phyloP scores from a whole-genome alignment of 176 grass and related monocot species.

The Metroxylon sagu region DNA sequence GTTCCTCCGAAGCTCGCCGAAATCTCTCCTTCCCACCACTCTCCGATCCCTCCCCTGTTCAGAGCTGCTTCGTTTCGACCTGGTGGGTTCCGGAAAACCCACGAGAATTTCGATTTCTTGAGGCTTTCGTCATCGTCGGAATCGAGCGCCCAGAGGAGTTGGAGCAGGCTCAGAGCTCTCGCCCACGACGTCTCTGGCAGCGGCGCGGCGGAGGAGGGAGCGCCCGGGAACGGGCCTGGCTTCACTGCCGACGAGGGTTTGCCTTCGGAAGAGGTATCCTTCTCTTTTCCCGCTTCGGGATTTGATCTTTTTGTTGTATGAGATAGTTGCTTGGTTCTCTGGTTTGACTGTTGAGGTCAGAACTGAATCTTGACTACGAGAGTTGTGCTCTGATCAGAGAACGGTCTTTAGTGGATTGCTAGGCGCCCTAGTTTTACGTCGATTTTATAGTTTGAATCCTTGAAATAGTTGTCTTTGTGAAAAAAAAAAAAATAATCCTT shows the following conservation, averaged over 20 bases:
- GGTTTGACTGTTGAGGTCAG: neutral
- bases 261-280: neutral
- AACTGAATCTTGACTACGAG: neutral
- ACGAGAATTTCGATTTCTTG: neutral
- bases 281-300: no score
- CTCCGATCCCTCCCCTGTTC: neutral
- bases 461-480: no score
- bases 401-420: neutral
- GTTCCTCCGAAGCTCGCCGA: neutral
- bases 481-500: no score
- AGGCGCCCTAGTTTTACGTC: neutral
- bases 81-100: neutral
- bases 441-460: no score
- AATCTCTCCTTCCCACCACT: neutral
- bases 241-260: neutral
- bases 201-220: neutral
- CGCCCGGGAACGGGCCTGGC: neutral
- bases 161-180: constrained; percentile 1
- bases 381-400: neutral
- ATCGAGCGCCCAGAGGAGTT: neutral
- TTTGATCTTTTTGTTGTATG: neutral
- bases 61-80: neutral
- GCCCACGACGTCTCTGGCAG: constrained; percentile 1
- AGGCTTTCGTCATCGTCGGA: neutral
- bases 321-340: neutral